Evolutionary conservation across 148 eudicot species (phyloP).

Genomic region (Dysphania ambrosioides): DNA sequence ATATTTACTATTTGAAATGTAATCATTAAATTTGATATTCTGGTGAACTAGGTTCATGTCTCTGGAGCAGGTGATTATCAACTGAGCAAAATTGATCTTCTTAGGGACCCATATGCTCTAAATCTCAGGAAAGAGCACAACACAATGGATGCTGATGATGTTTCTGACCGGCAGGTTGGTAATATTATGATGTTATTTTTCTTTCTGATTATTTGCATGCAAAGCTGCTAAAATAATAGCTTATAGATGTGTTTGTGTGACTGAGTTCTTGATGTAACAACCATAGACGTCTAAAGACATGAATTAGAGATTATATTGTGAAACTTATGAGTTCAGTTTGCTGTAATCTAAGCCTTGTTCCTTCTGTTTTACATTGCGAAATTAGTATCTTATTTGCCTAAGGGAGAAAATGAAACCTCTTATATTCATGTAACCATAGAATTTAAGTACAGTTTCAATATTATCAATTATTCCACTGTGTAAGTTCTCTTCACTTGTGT

Average conservation of each 20-base stretch:
- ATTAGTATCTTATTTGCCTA: no score
- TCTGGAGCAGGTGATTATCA: slow-evolving; percentile 97
- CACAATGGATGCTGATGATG: slow-evolving; percentile 80
- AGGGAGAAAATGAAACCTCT: no score
- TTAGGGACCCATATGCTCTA: slow-evolving; percentile 74
- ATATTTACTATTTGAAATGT: slow-evolving; percentile 18
- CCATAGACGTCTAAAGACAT: not conserved
- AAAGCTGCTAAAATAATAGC: not conserved
- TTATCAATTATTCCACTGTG: no score
- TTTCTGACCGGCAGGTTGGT: slow-evolving; percentile 45
- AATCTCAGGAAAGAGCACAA: slow-evolving; percentile 72
- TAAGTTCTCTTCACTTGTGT: no score
- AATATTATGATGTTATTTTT: not conserved
- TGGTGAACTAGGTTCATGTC: slow-evolving; percentile 69
- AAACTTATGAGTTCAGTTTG: no score
- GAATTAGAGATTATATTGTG: not conserved
- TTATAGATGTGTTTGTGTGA: not conserved
- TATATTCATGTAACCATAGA: no score
- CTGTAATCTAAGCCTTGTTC: no score
- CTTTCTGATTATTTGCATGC: not conserved
- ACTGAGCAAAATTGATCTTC: slow-evolving; percentile 67
- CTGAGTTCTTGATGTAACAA: not conserved
- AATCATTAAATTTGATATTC: not conserved
- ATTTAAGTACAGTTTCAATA: no score
- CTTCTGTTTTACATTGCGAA: no score